Evolutionary conservation across 345 rosid species (phyloP), one percentile per base, ranked within the genome.

Genomic region (Limnanthes douglasii): DNA sequence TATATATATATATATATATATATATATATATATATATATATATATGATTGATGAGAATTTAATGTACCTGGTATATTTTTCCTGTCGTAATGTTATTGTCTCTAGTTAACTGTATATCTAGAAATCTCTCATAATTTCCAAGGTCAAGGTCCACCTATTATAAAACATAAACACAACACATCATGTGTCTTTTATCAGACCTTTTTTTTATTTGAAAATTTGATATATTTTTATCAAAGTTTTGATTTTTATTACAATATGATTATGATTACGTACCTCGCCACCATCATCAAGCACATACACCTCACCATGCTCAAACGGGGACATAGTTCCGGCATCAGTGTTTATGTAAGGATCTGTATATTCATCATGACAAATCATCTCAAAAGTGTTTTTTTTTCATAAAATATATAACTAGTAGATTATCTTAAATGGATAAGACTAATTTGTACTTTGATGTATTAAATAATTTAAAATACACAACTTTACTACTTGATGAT

Each of bases 141-240:
- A 92, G 96, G 69, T 92, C 99, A 54, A 92, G 70, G 61, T 92
- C 99, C 68, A 81, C 99, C 99, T 92, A 57, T 58, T 33, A 34
- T 3, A 33, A 15, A 23, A 45, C 29, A 40, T 5, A 18, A 10
- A 22, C 1, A 37, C 11, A 38, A 36, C 3, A 16, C 3, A 1
- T 1, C 15, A 8, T 0, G 0, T 18, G 1, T 17, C 38, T 18
- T 12, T 1, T 7, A 34, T 8, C n/a, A 12, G 34, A 46, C 28
- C 26, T 28, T 46, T 46, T 23, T 8, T 11, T 25, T 45, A 46
- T 23, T 27, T 28, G 0, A 47, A 28, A 31, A 44, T 21, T 29
- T 35, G 37, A 18, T 22, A 18, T 31, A 24, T 14, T n/a, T 0
- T 22, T 35, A 31, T 48, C 33, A 21, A 41, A 41, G 15, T 2